These are phyloP conservation scores for Aureobasidium melanogenum DNA, from an alignment of 2,329 filamentous ascomycete genomes.

Conservation along the genomic window DNA sequence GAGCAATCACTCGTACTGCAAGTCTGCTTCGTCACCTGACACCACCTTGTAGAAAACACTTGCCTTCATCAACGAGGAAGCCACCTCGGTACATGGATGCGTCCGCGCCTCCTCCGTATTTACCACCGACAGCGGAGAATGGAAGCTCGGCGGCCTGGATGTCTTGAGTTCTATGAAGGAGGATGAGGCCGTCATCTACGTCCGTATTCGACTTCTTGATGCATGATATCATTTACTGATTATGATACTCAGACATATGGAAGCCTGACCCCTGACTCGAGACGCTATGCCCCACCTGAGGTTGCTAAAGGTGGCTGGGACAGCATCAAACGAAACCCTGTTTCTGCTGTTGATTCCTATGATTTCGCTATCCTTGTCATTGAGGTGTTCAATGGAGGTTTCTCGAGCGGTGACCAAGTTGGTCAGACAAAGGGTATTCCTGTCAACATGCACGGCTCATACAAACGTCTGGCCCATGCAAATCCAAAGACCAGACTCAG, in stretches of 20 bases:
- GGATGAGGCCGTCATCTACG: constrained; percentile 86
- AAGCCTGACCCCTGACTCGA: constrained; percentile 75
- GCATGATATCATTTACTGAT: background rate
- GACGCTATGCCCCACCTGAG: constrained; percentile 79
- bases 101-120: constrained; percentile 81
- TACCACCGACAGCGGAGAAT: constrained; percentile 92
- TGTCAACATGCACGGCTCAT: constrained; percentile 79
- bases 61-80: constrained; percentile 94
- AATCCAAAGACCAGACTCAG: constrained; percentile 85
- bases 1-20: constrained; percentile 19
- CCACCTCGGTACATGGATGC: constrained; percentile 80
- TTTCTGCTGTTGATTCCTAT: constrained; percentile 79
- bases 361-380: constrained; percentile 75
- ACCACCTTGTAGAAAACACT: constrained; percentile 60
- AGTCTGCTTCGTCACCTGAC: background rate
- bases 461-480: constrained; percentile 78
- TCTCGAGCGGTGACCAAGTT: constrained; percentile 65
- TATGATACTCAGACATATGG: constrained; percentile 61
- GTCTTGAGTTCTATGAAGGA: constrained; percentile 92
- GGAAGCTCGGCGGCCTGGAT: constrained; percentile 93
- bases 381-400: constrained; percentile 86
- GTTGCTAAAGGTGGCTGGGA: constrained; percentile 85
- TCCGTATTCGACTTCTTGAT: constrained; percentile 25
- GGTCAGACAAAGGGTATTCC: constrained; percentile 81
- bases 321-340: constrained; percentile 70